These are phyloP conservation scores for Helicocarpus griseus DNA, from an alignment of 2,329 filamentous ascomycete species.

Conservation along the genomic window DNA sequence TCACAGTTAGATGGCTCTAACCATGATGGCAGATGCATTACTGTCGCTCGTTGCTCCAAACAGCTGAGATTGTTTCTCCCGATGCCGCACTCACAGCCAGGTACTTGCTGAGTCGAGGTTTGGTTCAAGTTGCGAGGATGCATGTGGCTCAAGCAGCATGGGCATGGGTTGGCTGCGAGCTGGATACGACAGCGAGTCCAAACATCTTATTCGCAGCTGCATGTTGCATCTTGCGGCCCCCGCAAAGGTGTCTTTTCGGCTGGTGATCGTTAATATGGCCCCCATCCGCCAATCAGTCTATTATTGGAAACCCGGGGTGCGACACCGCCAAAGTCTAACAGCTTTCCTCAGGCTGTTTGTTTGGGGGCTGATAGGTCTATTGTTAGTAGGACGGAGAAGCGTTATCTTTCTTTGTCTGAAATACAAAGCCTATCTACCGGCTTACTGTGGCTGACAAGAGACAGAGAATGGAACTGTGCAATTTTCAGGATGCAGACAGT, in stretches of 20 bases:
- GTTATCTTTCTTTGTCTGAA: not conserved
- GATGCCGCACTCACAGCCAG: not conserved
- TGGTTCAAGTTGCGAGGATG: not conserved
- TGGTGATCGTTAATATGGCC: not conserved
- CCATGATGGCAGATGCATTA: not conserved
- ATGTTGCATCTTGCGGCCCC: not conserved
- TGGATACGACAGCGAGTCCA: not conserved
- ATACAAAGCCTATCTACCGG: too few relatives aligned
- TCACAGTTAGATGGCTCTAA: too few relatives aligned
- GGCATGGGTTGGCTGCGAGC: too few relatives aligned
- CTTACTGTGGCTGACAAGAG: not conserved
- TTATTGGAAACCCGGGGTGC: slow-evolving; percentile 4
- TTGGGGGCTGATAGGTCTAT: not conserved
- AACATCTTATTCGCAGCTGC: not conserved
- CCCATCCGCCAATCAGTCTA: slow-evolving; percentile 4
- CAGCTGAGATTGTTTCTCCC: not conserved
- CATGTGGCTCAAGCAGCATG: not conserved
- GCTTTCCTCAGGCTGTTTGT: not conserved
- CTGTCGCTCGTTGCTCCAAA: not conserved
- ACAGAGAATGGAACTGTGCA: too few relatives aligned
- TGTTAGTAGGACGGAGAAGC: not conserved
- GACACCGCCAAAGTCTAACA: not conserved
- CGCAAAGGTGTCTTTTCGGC: not conserved
- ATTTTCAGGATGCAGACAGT: too few relatives aligned
- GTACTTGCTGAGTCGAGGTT: not conserved